Evolutionary conservation across 768 basidiomycete genomes (phyloP).

Genomic region (Pulveroboletus sp.): DNA sequence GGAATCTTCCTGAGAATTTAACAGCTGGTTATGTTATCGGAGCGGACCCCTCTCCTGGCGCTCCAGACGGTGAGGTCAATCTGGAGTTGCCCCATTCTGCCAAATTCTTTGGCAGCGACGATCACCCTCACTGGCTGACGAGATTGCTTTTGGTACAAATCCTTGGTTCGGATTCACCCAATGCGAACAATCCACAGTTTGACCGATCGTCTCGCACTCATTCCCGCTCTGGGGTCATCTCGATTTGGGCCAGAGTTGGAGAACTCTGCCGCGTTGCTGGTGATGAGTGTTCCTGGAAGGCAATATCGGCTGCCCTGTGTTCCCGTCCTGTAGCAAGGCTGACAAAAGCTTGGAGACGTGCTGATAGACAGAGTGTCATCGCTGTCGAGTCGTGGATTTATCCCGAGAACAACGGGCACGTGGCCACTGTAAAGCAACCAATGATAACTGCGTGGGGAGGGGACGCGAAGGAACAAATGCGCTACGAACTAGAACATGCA

Average conservation of each 20-base stretch:
- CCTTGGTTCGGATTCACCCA: constrained; percentile 53
- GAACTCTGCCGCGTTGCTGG: constrained; percentile 69
- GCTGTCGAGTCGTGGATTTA: constrained; percentile 68
- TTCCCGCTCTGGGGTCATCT: constrained; percentile 67
- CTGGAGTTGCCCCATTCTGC: constrained; percentile 15
- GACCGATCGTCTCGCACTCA: constrained; percentile 56
- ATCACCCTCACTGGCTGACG: constrained; percentile 78
- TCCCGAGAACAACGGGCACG: constrained; percentile 33
- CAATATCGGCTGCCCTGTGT: constrained; percentile 66
- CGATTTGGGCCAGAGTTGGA: constrained; percentile 67
- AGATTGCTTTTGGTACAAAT: constrained; percentile 67
- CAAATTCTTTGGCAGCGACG: constrained; percentile 62
- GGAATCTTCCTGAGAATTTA: constrained; percentile 49
- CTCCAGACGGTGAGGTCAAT: constrained; percentile 3
- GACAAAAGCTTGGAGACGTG: constrained; percentile 77
- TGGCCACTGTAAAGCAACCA: constrained; percentile 34
- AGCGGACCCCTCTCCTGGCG: constrained; percentile 18
- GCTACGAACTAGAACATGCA: constrained; percentile 44
- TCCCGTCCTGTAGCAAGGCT: constrained; percentile 70
- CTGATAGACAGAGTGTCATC: constrained; percentile 52
- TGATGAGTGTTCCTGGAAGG: constrained; percentile 77
- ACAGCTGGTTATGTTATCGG: constrained; percentile 42
- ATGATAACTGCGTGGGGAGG: constrained; percentile 68
- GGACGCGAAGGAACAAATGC: constrained; percentile 43
- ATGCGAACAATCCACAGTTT: constrained; percentile 20